Percentiles rank a stretch among this genome's conserved stretches.
Conservation (phyloP, 1,284 basidiomycete species). For the Pseudozyma hubeiensis region DNA sequence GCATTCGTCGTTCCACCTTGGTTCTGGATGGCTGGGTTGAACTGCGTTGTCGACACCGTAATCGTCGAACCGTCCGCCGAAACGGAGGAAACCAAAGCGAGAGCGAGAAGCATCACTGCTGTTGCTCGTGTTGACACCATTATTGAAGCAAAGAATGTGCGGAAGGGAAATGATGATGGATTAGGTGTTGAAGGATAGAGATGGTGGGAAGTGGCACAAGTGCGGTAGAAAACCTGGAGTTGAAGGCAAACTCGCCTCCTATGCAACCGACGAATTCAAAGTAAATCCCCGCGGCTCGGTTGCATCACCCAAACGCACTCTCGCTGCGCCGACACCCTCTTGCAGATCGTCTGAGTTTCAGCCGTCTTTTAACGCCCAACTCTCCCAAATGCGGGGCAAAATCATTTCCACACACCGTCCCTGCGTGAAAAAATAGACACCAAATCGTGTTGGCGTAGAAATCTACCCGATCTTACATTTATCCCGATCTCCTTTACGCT, state of each 20-base stretch:
- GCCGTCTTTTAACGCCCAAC: neutral
- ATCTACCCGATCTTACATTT: too few relatives aligned
- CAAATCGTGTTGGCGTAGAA: too few relatives aligned
- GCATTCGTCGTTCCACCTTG: conserved; percentile 59
- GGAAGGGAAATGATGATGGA: neutral
- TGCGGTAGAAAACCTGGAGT: too few relatives aligned
- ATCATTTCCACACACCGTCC: neutral
- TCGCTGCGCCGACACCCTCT: too few relatives aligned
- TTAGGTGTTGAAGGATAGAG: neutral
- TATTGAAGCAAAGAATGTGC: neutral
- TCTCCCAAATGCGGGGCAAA: conserved; percentile 31
- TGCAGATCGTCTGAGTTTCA: conserved; percentile 9
- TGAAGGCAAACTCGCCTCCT: too few relatives aligned
- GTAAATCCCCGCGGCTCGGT: conserved; percentile 4
- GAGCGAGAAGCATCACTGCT: neutral
- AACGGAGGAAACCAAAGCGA: neutral
- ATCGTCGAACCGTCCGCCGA: conserved; percentile 32
- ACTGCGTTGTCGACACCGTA: conserved; percentile 34
- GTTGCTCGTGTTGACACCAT: neutral
- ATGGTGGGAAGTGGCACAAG: too few relatives aligned
- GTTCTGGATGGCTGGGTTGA: conserved; percentile 49
- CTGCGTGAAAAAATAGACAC: conserved; percentile 1
- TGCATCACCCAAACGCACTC: neutral
- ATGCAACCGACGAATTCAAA: too few relatives aligned
- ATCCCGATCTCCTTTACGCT: too few relatives aligned